These are phyloP conservation scores for Auricularia sp. DNA, from an alignment of 768 basidiomycete species.

Conservation along the genomic window DNA sequence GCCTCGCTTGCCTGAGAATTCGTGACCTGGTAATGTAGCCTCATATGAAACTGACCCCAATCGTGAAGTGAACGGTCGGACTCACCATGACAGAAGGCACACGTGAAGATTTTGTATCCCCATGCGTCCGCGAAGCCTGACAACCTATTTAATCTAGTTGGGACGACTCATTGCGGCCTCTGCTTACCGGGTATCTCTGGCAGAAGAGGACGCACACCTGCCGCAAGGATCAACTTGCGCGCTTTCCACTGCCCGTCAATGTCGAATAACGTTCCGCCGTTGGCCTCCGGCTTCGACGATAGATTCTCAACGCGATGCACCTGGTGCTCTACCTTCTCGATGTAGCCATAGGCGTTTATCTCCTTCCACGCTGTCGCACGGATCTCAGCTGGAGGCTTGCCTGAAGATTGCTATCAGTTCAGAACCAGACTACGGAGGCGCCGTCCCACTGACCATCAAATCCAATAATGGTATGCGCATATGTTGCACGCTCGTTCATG, in stretches of 20 bases:
- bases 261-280: not conserved
- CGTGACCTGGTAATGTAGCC: not conserved
- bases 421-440: not conserved
- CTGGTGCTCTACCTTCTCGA: not conserved
- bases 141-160: no score
- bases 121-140: not conserved
- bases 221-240: not conserved
- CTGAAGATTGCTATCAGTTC: not conserved
- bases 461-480: slow-evolving; percentile 12
- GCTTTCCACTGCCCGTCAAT: not conserved
- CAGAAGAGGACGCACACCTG: not conserved
- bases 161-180: no score
- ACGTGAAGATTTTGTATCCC: not conserved
- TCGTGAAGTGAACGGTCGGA: not conserved
- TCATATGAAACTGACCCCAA: not conserved
- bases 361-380: not conserved
- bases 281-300: not conserved
- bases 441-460: not conserved
- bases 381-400: not conserved
- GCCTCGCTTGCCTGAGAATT: not conserved
- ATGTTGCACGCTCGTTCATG: slow-evolving; percentile 10
- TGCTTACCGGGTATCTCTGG: not conserved
- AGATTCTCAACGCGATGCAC: not conserved
- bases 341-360: not conserved
- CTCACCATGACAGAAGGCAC: not conserved